Evolutionary conservation across 257 asterid species (phyloP), one percentile per base, ranked within the genome.

Genomic region (Rehmannia glutinosa): DNA sequence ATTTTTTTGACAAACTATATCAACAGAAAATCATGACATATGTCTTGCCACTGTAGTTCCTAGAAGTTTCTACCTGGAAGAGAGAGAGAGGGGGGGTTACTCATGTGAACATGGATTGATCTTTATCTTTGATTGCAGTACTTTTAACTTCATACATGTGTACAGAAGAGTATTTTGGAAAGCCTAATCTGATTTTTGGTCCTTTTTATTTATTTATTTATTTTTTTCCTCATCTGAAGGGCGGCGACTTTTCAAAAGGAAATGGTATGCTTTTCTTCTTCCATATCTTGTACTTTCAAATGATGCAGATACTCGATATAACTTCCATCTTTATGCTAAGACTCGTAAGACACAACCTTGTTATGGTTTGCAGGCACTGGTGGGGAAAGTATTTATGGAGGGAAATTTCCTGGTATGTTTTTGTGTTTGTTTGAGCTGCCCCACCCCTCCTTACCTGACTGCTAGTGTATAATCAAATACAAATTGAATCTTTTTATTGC

Each of bases 291-390:
- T 81, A 81, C 75, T 77, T 81, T 79, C 84, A 80, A 69, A 73
- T 73, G 84, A 76, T 51, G 90, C 83, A 73, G 90, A 72, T 79
- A 83, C 78, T 73, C 69, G 62, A 76, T 85, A 62, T 75, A 80
- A 75, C 86, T 77, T 83, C 84, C 84, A 74, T 75, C 87, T 71
- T 81, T 87, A 76, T 75, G 95, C 80, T 77, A 85, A 79, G 86
- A 86, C 84, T 76, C 77, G 86, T 87, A 82, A 85, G 88, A 86
- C 83, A 73, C 81, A 64, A 73, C 82, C 77, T 84, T 89, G 86
- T 86, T 77, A 82, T 91, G 91, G 89, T 77, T 90, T 91, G 95
- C 98, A 94, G 99, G 98, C 86, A 94, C 97, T 75, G 99, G 99
- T 77, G 99, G 99, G 73, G 99, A 94, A 80, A 91, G 99, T 78